phyloP scores from a whole-genome alignment of 768 basidiomycete genomes.

The Lactarius vividus region DNA sequence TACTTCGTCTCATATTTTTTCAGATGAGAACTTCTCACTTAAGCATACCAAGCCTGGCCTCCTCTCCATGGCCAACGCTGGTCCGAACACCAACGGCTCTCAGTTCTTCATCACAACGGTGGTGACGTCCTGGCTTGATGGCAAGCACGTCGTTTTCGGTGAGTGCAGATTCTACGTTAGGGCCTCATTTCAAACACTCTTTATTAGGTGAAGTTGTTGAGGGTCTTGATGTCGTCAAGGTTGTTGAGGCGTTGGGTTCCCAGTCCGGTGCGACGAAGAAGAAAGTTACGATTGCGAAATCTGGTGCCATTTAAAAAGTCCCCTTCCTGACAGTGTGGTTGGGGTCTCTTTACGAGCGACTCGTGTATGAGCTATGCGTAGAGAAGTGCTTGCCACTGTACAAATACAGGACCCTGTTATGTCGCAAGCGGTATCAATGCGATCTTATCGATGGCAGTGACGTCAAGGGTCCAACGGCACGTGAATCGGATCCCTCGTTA shows the following conservation, averaged over 20 bases:
- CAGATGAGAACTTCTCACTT: constrained; percentile 82
- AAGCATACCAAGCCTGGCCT: constrained; percentile 70
- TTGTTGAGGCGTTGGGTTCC: constrained; percentile 43
- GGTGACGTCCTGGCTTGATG: constrained; percentile 75
- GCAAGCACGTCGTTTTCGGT: constrained; percentile 87
- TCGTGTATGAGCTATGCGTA: constrained; percentile 17
- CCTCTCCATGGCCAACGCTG: constrained; percentile 80
- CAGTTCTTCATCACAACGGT: constrained; percentile 91
- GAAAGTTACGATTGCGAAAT: constrained; percentile 51
- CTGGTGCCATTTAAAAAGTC: constrained; percentile 46
- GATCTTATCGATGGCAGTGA: constrained; percentile 23
- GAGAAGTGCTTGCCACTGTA: constrained; percentile 18
- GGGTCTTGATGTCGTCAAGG: constrained; percentile 53
- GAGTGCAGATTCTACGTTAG: constrained; percentile 14
- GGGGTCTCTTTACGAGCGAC: not conserved
- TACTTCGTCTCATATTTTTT: constrained; percentile 15
- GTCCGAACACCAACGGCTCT: constrained; percentile 80
- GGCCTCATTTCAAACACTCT: not conserved
- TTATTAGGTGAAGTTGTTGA: constrained; percentile 60
- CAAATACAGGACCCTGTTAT: constrained; percentile 1
- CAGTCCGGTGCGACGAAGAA: constrained; percentile 41
- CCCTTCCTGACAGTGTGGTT: not conserved
- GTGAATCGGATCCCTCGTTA: not conserved
- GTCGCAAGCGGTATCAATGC: not conserved
- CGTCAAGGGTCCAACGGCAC: constrained; percentile 15